These are phyloP conservation scores for Cryptococcus sp. DNA, from an alignment of 1,284 basidiomycete genomes.

Conservation along the genomic window DNA sequence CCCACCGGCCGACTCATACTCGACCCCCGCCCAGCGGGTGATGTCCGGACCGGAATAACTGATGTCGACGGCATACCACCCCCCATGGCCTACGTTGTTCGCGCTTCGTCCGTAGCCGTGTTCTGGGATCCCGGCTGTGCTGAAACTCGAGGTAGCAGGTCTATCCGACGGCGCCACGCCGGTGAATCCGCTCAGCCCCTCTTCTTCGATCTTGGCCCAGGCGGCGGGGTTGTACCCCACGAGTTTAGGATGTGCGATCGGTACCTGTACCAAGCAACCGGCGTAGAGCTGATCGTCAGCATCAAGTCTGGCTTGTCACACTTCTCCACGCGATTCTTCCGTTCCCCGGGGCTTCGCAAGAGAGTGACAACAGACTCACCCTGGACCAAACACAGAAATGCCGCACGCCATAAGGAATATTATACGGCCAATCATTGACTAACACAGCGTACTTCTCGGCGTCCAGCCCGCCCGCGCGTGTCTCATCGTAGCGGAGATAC, in stretches of 20 bases:
- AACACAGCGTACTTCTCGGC: conserved; percentile 44
- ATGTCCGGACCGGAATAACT: conserved; percentile 33
- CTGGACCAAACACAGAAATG: conserved; percentile 51
- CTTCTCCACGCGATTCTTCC: too few species aligned
- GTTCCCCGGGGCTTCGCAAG: background rate
- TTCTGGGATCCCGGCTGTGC: background rate
- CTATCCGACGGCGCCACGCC: conserved; percentile 33
- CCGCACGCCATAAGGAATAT: conserved; percentile 46
- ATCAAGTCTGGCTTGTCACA: background rate
- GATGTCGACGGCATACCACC: conserved; percentile 42
- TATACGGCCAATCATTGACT: conserved; percentile 54
- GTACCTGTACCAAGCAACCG: too few species aligned
- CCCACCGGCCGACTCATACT: conserved; percentile 39
- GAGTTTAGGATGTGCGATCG: conserved; percentile 47
- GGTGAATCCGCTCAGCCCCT: conserved; percentile 50
- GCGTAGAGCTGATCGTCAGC: conserved; percentile 2
- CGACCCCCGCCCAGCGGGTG: conserved; percentile 37
- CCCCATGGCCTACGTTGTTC: conserved; percentile 12
- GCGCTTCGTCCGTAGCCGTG: conserved; percentile 4
- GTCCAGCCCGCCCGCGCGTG: conserved; percentile 32
- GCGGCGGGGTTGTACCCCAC: conserved; percentile 37
- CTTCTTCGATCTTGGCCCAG: conserved; percentile 44
- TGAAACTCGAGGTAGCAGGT: conserved; percentile 3
- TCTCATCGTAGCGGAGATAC: conserved; percentile 38
- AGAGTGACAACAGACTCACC: conserved; percentile 26